phyloP scores from a whole-genome alignment of 2,329 filamentous ascomycete species.

The Diaporthe citrichinensis region DNA sequence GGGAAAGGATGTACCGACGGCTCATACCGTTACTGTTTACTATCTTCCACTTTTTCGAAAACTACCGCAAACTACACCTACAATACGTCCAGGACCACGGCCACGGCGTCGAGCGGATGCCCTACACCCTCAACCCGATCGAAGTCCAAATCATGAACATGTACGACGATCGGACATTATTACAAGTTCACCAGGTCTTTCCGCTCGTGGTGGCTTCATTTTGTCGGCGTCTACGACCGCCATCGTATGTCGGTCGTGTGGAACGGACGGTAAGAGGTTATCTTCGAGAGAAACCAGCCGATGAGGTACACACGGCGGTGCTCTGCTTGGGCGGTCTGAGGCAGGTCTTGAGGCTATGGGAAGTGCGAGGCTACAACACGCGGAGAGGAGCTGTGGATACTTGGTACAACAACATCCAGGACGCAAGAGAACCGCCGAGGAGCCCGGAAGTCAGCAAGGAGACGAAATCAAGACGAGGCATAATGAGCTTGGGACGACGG shows the following conservation, averaged over 20 bases:
- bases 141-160: slow-evolving; percentile 73
- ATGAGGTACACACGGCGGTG: slow-evolving; percentile 74
- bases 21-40: slow-evolving; percentile 76
- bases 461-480: slow-evolving; percentile 64
- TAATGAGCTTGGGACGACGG: slow-evolving; percentile 70
- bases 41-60: slow-evolving; percentile 78
- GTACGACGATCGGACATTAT: slow-evolving; percentile 74
- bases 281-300: slow-evolving; percentile 72
- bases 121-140: slow-evolving; percentile 74
- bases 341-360: slow-evolving; percentile 75
- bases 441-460: slow-evolving; percentile 60
- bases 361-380: slow-evolving; percentile 75
- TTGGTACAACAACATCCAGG: slow-evolving; percentile 68
- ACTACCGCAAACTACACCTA: slow-evolving; percentile 71
- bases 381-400: slow-evolving; percentile 71
- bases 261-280: slow-evolving; percentile 76
- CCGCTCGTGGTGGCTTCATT: slow-evolving; percentile 76
- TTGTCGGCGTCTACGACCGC: slow-evolving; percentile 72
- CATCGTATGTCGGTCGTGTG: slow-evolving; percentile 74
- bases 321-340: slow-evolving; percentile 73
- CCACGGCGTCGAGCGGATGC: slow-evolving; percentile 64
- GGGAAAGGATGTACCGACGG: slow-evolving; percentile 74
- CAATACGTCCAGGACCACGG: slow-evolving; percentile 68
- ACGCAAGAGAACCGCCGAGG: slow-evolving; percentile 31
- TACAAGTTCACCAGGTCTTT: slow-evolving; percentile 76